Evolutionary conservation across 257 asterid species (phyloP).

Genomic region (Solanum medicagineum): DNA sequence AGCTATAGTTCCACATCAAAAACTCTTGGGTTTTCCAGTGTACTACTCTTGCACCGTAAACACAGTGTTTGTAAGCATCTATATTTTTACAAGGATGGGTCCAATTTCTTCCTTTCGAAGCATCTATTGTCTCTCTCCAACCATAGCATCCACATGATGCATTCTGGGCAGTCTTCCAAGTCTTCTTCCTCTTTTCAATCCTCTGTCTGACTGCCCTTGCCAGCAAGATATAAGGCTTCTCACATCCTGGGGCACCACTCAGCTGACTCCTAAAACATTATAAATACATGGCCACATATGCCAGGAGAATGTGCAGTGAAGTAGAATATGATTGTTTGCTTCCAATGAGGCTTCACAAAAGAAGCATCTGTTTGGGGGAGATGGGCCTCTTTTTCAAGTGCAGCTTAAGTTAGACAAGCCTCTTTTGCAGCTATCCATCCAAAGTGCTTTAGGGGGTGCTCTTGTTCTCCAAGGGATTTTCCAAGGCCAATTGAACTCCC

Average conservation of each 20-base stretch:
- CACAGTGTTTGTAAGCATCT: background rate
- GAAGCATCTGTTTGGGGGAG: background rate
- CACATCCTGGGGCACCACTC: background rate
- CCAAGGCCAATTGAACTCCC: background rate
- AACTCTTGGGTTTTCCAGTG: background rate
- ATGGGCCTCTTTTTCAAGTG: background rate
- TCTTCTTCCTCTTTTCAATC: background rate
- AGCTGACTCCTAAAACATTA: background rate
- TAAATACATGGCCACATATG: background rate
- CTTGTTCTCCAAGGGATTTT: background rate
- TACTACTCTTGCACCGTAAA: background rate
- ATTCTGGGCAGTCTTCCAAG: background rate
- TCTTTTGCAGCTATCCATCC: background rate
- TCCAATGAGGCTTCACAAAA: background rate
- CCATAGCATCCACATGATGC: background rate
- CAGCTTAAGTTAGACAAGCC: background rate
- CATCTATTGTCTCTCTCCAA: background rate
- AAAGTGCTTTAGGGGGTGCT: background rate
- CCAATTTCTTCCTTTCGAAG: background rate
- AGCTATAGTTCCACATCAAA: background rate
- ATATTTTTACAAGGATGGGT: background rate
- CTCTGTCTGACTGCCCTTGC: background rate
- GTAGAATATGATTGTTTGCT: background rate
- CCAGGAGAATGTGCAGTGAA: background rate
- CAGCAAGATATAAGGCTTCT: background rate